Evolutionary conservation across 2,329 filamentous ascomycete genomes (phyloP), one percentile per base, ranked within the genome.

Genomic region (Cadophora malorum): DNA sequence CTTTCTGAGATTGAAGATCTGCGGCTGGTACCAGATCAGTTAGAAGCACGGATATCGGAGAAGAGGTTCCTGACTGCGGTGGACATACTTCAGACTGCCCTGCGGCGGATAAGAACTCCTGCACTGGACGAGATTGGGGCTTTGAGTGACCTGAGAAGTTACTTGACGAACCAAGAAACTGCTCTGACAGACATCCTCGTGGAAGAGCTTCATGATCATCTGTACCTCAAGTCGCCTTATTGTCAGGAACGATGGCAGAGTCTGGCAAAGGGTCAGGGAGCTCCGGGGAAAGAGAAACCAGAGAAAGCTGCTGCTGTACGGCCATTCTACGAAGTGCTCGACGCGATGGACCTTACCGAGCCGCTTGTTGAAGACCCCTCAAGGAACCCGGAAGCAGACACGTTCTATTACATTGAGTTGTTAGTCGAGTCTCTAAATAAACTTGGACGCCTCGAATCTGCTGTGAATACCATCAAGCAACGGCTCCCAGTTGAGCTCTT

Each of bases 161-260:
- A 98, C 76, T 88, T 99, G 67, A 90, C 90, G 68, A 98, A 97
- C 76, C 96, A 99, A 78, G 96, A 99, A 81, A 92, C 91, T 33
- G 88, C 93, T 0, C 82, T 99, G 71, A 95, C 95, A 76, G 96
- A 99, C 76, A 98, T 98, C 64, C 79, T 99, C 66, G 90, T 98
- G n/a, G 96, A 99, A 78, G 96, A 99, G 79, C 84, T 99, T 41
- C 96, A 99, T 78, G 96, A 97, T 78, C 96, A 99, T 80, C 85
- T 99, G 4, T 99, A 99, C 77, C 88, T 99, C 49, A 98, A 98
- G 78, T 98, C 95, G 3, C 96, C 95, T 0, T 99, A 99, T 78
- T 98, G 95, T 77, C 94, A 97, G 77, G 93, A 97, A 78, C 86
- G 96, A 73, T 99, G 96, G 96, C 96, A 97, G 79, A 87, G 86